Base-by-base conservation (phyloP, 805 yeast species). In the Saturnispora sekii region DNA sequence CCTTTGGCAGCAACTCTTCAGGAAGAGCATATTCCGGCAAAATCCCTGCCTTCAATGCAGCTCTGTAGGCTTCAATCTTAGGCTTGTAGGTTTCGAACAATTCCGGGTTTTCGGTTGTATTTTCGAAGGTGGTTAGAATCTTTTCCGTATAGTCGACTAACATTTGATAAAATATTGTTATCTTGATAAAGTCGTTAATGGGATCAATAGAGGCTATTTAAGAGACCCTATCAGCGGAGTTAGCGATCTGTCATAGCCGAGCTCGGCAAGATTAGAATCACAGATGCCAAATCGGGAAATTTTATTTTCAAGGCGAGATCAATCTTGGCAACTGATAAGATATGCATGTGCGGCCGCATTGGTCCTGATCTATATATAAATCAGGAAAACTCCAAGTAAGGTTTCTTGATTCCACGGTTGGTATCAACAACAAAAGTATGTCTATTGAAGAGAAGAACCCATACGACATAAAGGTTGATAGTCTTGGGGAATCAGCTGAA, bases 61-160 rank as follows among this genome's bases (percentile, higher is more conserved):
- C 43, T 18, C 59, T 51, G 47, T 66, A 67, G 0, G 59, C 62
- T 33, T 58, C 50, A 35, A 67, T 53, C 48, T 64, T 66, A 17
- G 68, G 67, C 35, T 54, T 48, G 57, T 60, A 66, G n/a, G 49
- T 49, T 35, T 47, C 47, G 41, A 47, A 61, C 8, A 45, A 26
- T n/a, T 33, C 38, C 6, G 38, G 14, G 34, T 48, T 30, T 33
- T 41, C 40, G 1, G 51, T 45, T 16, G 38, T 34, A 26, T 39
- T 32, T 6, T n/a, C 18, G 15, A 38, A 31, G 5, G 32, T 18
- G 10, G n/a, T 28, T 2, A 35, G n/a, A 17, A 42, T 42, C 3
- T 31, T 35, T 10, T 15, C n/a, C 12, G 35, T 10, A 16, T 18
- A 16, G 7, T 42, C 45, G 34, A 35, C 40, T n/a, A 36, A 30